Evolutionary conservation across 768 basidiomycete genomes (phyloP), one percentile per base, ranked within the genome.

Genomic region (Mrakia frigida): DNA sequence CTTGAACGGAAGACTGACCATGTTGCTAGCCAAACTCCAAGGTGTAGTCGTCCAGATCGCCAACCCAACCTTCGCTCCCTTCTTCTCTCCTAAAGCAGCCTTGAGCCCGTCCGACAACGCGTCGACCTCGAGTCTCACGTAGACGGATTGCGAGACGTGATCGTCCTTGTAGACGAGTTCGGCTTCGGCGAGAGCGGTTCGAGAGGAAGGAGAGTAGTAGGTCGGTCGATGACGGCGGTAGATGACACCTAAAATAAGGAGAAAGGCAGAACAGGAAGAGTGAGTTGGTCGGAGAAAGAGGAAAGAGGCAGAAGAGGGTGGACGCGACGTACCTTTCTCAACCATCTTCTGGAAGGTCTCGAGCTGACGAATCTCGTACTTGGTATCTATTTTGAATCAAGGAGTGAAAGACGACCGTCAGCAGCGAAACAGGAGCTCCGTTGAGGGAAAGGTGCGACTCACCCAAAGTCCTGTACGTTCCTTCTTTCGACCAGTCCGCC

Each of bases 1-100:
- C 3, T n/a, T n/a, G n/a, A n/a, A n/a, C n/a, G n/a, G 3, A 25
- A 28, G 43, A 77, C 87, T 59, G 79, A 94, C 94, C 91, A 94
- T 93, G 81, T 99, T 98, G 1, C 93, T 92, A 7, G 92, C 93
- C 67, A 98, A 84, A 6, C 93, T 98, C 96, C 96, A 99, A 1
- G 96, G 92, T 0, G 96, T 98, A 5, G 96, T 98, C 3, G 96
- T 98, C 96, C 96, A 99, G 6, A 96, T 91, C 25, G 94, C 85
- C 14, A 97, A 80, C 39, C 87, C 86, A 16, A 90, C 83, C 2
- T 83, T 80, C 25, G 79, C 70, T 0, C 69, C 75, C 23, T n/a
- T 41, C 35, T 68, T 63, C 7, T 23, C 39, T 43, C 16, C 70
- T 75, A 18, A 77, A 18, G 74, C 78, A 13, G 35, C 41, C 25